Percentiles rank a stretch among this genome's conserved stretches.
phyloP scores from a whole-genome alignment of 2,329 filamentous ascomycete species.

The Stylonectria norvegica region DNA sequence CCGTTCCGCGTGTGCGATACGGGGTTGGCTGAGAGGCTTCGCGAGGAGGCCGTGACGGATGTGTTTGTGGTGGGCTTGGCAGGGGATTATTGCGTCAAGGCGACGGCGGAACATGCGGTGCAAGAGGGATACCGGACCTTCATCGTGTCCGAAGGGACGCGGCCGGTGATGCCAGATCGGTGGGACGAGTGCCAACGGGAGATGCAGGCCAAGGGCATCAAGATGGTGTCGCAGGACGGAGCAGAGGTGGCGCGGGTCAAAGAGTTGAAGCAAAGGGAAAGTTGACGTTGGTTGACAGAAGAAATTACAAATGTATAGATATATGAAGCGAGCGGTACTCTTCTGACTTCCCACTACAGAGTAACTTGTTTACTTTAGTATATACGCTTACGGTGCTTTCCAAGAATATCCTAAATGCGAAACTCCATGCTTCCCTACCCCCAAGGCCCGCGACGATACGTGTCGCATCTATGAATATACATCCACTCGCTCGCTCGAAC shows the following conservation, averaged over 20 bases:
- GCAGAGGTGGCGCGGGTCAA: slow-evolving; percentile 23
- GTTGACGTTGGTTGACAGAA: neutral
- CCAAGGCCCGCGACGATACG: slow-evolving; percentile 18
- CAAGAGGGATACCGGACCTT: slow-evolving; percentile 73
- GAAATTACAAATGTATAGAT: slow-evolving; percentile 19
- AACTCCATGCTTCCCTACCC: slow-evolving; percentile 26
- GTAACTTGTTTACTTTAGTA: slow-evolving; percentile 19
- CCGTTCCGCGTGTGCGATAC: slow-evolving; percentile 66
- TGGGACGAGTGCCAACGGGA: slow-evolving; percentile 56
- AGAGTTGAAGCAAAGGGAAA: slow-evolving; percentile 5
- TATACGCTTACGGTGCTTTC: slow-evolving; percentile 14
- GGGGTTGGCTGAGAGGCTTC: slow-evolving; percentile 59
- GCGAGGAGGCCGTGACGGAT: slow-evolving; percentile 60
- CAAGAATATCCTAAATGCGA: slow-evolving; percentile 23
- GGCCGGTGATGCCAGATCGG: slow-evolving; percentile 60
- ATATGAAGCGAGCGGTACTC: slow-evolving; percentile 8
- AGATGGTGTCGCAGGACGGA: slow-evolving; percentile 47
- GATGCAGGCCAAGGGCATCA: slow-evolving; percentile 58
- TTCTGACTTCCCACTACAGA: slow-evolving; percentile 14
- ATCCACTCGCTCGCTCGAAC: neutral
- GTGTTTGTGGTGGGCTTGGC: slow-evolving; percentile 86
- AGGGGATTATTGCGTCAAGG: slow-evolving; percentile 83
- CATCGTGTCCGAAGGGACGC: slow-evolving; percentile 75
- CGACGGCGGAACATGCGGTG: slow-evolving; percentile 73
- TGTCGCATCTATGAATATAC: slow-evolving; percentile 16